Evolutionary conservation across 2,329 filamentous ascomycete species (phyloP), one percentile per base, ranked within the genome.

Genomic region (Sporothrix phasma): DNA sequence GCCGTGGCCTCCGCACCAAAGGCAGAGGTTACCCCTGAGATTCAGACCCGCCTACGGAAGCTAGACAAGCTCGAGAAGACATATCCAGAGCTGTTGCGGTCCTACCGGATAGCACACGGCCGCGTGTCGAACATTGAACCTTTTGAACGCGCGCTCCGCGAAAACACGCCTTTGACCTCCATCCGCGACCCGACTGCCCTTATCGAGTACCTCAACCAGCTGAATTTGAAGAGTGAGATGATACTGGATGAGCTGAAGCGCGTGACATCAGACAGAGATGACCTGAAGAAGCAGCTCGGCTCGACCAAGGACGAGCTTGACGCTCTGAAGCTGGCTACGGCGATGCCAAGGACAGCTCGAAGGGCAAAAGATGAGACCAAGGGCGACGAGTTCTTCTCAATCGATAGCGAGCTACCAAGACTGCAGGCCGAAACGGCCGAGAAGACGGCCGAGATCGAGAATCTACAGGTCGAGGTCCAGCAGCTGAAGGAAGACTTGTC

Each of bases 191-290:
- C 93, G 0, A 84, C 85, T 62, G 88, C 92, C 2, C 80, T 99
- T 39, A 84, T 92, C 6, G 93, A 97, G 75, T 99, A 97, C 71
- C 80, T 99, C 31, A 91, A 88, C 69, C 91, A 97, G 74, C 77
- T 96, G 46, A 93, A 87, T 66, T 75, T 92, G 62, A 93, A 95
- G 72, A 87, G 88, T 47, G 90, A 96, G 70, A 95, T 99, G 89
- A 87, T 96, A 3, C 87, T 95, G 84, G 89, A 96, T 53, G 94
- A 99, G 75, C 80, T 97, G 64, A 97, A 95, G 76, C 83, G 91
- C 13, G 86, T 97, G 0, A 88, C 91, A 0, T 82, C 83, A 3
- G 92, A 97, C 72, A 88, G 89, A 65, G 90, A 96, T 66, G 84
- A 86, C 17, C 80, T 89, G 66, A 93, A 91, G 74, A 89, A 88